phyloP scores from a whole-genome alignment of 129 eudicot species.

The Silybum marianum region DNA sequence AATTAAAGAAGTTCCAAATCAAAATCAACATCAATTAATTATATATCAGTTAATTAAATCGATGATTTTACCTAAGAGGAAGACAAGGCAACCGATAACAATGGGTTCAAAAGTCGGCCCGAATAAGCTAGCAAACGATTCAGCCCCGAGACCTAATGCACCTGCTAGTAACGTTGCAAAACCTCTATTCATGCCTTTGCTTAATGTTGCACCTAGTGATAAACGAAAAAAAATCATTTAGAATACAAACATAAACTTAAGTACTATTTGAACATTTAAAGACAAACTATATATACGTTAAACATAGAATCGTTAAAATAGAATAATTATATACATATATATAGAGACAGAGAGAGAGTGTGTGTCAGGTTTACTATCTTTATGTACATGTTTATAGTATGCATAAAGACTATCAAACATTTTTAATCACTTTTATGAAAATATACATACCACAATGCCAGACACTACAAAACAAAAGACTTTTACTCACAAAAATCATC shows the following conservation, averaged over 20 bases:
- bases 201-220: conserved; percentile 67
- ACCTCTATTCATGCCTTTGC: conserved; percentile 74
- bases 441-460: too few species aligned
- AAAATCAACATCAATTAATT: not conserved
- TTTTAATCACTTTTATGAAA: too few species aligned
- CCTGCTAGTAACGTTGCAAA: conserved; percentile 72
- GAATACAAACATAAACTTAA: not conserved
- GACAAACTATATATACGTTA: too few species aligned
- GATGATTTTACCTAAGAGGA: conserved; percentile 52
- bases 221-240: not conserved
- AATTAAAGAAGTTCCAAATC: not conserved
- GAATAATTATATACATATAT: too few species aligned
- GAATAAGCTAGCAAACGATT: conserved; percentile 48
- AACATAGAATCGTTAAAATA: too few species aligned
- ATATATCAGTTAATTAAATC: not conserved
- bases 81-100: conserved; percentile 55
- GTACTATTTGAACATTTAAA: not conserved
- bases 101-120: conserved; percentile 61
- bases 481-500: too few species aligned
- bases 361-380: too few species aligned
- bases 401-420: too few species aligned
- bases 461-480: too few species aligned
- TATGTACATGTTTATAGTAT: too few species aligned
- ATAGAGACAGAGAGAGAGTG: too few species aligned
- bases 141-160: conserved; percentile 73